Evolutionary conservation across 495 filamentous ascomycete genomes (phyloP), one percentile per base, ranked within the genome.

Genomic region (Penicillium robsamsonii): DNA sequence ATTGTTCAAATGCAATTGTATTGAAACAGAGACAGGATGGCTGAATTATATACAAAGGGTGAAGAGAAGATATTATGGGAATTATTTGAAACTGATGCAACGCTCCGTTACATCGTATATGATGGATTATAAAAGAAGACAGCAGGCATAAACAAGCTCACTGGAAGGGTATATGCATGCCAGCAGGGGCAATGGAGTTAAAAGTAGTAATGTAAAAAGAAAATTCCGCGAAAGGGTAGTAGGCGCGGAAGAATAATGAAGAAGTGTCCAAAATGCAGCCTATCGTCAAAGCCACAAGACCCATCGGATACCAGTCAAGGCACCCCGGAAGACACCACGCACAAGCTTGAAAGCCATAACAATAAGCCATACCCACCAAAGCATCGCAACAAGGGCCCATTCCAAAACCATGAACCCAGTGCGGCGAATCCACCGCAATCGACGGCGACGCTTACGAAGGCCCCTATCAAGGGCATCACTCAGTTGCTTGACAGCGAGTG

Each of bases 301-400:
- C 92, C 92, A 96, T 62, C 80, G 72, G 13, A 87, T 71, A 41
- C 78, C 79, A 27, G 80, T 73, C 4, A 85, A 68, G 8, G 82
- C 63, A 4, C 83, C 87, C 38, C 77, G 78, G 27, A 86, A 77
- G 12, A 84, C 59, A 17, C 85, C 84, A 29, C 85, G 73, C 1
- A 87, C 60, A 20, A 90, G 55, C 54, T 87, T 78, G 49, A 85
- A 75, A 12, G 85, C 77, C 78, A 90, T 85, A 17, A 92, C 89
- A 44, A 91, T 74, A 50, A 90, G 77, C 89, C 89, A 93, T 10
- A 90, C 86, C 69, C 86, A 88, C 89, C 89, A 93, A 79, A 93
- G 84, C 53, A 89, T 79, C 15, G 84, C 88, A 31, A 93, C 84
- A 22, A 93, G 76, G 29, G 81, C 79, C 89, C 89, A 93, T 75